Evolutionary conservation across 1,284 basidiomycete species (phyloP).

Genomic region (Athelia psychrophila): DNA sequence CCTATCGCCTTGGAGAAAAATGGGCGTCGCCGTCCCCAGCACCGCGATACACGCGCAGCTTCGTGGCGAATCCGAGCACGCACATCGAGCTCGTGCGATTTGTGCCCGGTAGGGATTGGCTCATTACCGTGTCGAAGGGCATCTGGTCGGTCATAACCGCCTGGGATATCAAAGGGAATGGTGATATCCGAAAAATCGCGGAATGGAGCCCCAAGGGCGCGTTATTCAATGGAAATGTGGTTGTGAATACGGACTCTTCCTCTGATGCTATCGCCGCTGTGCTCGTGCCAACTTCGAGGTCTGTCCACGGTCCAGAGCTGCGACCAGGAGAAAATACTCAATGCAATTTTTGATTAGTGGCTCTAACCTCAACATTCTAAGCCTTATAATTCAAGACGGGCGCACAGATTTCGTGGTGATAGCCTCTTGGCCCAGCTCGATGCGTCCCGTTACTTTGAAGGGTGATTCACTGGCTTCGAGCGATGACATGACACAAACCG

Average conservation of each 20-base stretch:
- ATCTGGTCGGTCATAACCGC: constrained; percentile 55
- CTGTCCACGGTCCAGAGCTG: too few species aligned
- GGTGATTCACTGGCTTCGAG: constrained; percentile 51
- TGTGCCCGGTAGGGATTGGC: constrained; percentile 39
- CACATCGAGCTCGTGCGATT: constrained; percentile 51
- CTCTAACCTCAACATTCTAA: too few species aligned
- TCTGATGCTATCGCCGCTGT: constrained; percentile 48
- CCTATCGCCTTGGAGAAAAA: constrained; percentile 41
- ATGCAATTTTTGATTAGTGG: too few species aligned
- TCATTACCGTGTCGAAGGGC: constrained; percentile 52
- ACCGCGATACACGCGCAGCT: constrained; percentile 16
- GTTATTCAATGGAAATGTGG: constrained; percentile 42
- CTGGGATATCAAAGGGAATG: constrained; percentile 32
- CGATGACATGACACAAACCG: constrained; percentile 46
- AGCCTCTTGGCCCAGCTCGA: neutral
- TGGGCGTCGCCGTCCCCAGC: constrained; percentile 37
- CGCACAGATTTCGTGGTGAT: too few species aligned
- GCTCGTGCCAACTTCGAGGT: constrained; percentile 24
- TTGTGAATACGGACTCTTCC: constrained; percentile 41
- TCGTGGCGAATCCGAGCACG: constrained; percentile 30
- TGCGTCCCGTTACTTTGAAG: constrained; percentile 40
- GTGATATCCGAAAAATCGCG: constrained; percentile 36
- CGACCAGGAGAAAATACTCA: too few species aligned
- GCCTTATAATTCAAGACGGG: constrained; percentile 2
- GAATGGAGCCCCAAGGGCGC: constrained; percentile 54